phyloP scores from a whole-genome alignment of 176 grass and related monocot genomes.

The Miscanthus lutarioriparius region DNA sequence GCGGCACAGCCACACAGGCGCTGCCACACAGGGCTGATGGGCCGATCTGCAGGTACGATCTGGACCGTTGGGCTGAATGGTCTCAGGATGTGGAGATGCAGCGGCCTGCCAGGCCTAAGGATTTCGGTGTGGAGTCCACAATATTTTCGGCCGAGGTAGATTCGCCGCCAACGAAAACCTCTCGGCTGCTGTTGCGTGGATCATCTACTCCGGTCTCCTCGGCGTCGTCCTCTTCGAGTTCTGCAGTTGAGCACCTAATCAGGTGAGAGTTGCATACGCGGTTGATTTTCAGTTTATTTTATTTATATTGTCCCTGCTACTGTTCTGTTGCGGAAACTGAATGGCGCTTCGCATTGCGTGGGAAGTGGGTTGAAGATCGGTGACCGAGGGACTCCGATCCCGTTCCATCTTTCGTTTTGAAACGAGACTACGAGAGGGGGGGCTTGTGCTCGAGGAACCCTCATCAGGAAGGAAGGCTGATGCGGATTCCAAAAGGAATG shows the following conservation, averaged over 20 bases:
- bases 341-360: background rate
- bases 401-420: background rate
- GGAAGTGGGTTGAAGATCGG: background rate
- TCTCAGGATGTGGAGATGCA: background rate
- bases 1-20: background rate
- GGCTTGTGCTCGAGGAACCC: background rate
- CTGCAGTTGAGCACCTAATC: background rate
- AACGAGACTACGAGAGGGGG: background rate
- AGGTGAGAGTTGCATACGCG: slow-evolving; percentile 7
- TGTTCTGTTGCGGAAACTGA: background rate
- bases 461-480: background rate
- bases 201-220: background rate
- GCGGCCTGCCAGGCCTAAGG: background rate
- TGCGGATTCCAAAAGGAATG: background rate
- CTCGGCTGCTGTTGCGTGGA: background rate
- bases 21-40: background rate
- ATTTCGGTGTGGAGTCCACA: background rate
- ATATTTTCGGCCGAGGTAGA: background rate
- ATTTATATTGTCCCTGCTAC: background rate
- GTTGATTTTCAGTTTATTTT: background rate
- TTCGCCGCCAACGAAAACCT: background rate
- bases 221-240: background rate
- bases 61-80: background rate
- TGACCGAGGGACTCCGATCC: background rate
- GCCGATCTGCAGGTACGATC: background rate